These are phyloP conservation scores for Neostapfia colusana DNA, from an alignment of 176 grass and related monocot genomes.

Conservation along the genomic window DNA sequence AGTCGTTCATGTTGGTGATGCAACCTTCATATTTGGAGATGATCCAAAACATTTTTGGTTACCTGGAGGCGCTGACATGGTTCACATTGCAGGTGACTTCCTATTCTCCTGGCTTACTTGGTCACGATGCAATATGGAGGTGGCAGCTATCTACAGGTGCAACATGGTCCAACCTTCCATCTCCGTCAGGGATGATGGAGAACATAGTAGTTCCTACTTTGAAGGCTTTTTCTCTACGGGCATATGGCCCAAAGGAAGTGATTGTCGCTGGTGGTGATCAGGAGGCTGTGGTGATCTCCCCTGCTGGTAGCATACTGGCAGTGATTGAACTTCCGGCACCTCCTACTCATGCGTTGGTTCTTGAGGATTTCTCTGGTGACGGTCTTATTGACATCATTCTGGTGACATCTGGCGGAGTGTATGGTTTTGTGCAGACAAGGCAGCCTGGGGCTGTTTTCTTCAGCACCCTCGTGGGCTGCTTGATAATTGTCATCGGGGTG, in stretches of 20 bases:
- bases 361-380: constrained; percentile 86
- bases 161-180: constrained; percentile 94
- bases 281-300: constrained; percentile 83
- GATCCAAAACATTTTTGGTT: not conserved
- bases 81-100: constrained; percentile 66
- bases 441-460: constrained; percentile 94
- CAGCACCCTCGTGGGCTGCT: constrained; percentile 83
- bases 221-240: constrained; percentile 64
- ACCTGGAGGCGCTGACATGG: not conserved
- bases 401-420: constrained; percentile 67
- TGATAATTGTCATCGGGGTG: constrained; percentile 85
- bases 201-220: constrained; percentile 82
- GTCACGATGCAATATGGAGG: constrained; percentile 79
- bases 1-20: constrained; percentile 10
- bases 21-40: not conserved
- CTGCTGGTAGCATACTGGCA: constrained; percentile 65
- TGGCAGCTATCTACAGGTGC: constrained; percentile 90
- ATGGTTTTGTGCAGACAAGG: constrained; percentile 81
- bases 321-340: constrained; percentile 68
- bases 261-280: constrained; percentile 77
- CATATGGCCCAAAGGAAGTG: constrained; percentile 54
- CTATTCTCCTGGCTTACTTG: constrained; percentile 72
- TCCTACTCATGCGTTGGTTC: constrained; percentile 63
- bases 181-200: constrained; percentile 86
- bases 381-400: constrained; percentile 77